phyloP scores from a whole-genome alignment of 805 yeast species.

The Lachancea sp. region DNA sequence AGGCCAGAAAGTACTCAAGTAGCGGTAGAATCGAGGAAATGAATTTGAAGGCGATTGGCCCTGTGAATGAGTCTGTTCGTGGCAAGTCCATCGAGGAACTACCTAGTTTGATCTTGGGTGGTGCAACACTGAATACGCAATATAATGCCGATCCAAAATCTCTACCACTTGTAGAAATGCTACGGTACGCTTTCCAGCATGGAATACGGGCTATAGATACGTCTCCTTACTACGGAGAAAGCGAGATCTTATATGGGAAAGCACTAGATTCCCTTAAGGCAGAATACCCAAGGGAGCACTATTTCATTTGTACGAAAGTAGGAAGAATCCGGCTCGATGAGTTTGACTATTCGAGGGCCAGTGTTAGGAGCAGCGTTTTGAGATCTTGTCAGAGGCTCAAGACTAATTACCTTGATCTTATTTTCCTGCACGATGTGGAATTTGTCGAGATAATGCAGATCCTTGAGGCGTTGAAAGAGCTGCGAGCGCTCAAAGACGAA shows the following conservation, averaged over 20 bases:
- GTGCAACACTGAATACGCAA: slow-evolving; percentile 80
- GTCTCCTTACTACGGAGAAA: slow-evolving; percentile 89
- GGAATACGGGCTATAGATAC: slow-evolving; percentile 84
- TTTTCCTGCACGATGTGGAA: slow-evolving; percentile 86
- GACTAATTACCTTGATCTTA: slow-evolving; percentile 69
- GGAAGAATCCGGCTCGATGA: slow-evolving; percentile 65
- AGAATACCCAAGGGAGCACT: slow-evolving; percentile 49
- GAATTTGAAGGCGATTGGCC: slow-evolving; percentile 2
- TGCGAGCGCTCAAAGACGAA: slow-evolving; percentile 52
- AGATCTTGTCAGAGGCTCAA: slow-evolving; percentile 63
- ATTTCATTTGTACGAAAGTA: slow-evolving; percentile 76
- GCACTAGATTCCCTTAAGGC: slow-evolving; percentile 42
- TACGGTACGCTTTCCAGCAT: slow-evolving; percentile 51
- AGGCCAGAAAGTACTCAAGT: no score
- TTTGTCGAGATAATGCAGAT: slow-evolving; percentile 55
- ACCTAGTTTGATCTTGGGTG: slow-evolving; percentile 66
- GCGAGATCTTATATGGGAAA: slow-evolving; percentile 67
- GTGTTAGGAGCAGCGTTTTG: slow-evolving; percentile 54
- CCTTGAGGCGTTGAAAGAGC: slow-evolving; percentile 55
- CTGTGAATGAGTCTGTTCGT: not conserved
- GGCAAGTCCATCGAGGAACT: slow-evolving; percentile 11
- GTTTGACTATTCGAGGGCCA: slow-evolving; percentile 64
- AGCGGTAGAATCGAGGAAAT: no score
- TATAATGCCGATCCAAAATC: slow-evolving; percentile 63
- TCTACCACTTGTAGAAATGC: slow-evolving; percentile 51